A percentile compares a stretch with the other conserved stretches of the same genome.
Evolutionary conservation across 352 stramenopile species (phyloP).

Genomic region (Phytophthora tubulina): DNA sequence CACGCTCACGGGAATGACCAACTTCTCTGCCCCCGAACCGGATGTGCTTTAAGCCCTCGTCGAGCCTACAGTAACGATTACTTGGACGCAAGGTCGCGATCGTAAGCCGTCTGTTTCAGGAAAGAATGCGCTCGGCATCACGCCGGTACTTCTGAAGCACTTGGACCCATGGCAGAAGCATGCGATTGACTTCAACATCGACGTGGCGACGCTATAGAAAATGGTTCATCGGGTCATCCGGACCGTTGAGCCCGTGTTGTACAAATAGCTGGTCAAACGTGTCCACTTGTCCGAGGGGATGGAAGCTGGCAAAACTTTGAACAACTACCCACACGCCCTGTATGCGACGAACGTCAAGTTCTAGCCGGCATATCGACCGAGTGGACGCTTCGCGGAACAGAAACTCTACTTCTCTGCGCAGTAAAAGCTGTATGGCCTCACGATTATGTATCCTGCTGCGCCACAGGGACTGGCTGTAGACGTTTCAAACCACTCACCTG

Average conservation of each 20-base stretch:
- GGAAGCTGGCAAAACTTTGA: not conserved
- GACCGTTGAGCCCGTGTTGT: slow-evolving; percentile 5
- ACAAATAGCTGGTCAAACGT: not conserved
- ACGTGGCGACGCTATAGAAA: slow-evolving; percentile 1
- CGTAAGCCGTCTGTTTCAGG: not conserved
- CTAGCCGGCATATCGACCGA: too few relatives aligned
- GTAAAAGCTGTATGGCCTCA: slow-evolving; percentile 37
- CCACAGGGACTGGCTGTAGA: slow-evolving; percentile 12
- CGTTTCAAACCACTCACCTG: slow-evolving; percentile 14
- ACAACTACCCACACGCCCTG: slow-evolving; percentile 4
- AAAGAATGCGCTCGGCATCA: not conserved
- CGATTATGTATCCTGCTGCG: slow-evolving; percentile 25
- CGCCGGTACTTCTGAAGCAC: not conserved
- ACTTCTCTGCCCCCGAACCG: not conserved
- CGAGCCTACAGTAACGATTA: too few relatives aligned
- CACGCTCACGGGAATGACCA: slow-evolving; percentile 19
- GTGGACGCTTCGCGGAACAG: too few relatives aligned
- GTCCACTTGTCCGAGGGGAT: slow-evolving; percentile 4
- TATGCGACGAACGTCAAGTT: not conserved
- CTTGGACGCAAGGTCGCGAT: too few relatives aligned
- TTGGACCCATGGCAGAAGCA: slow-evolving; percentile 9
- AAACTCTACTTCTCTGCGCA: slow-evolving; percentile 7
- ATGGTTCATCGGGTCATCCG: slow-evolving; percentile 1
- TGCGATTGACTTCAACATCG: not conserved
- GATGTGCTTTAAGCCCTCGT: too few relatives aligned